Evolutionary conservation across 1,139 yeast species (phyloP).

Genomic region (Yamadazyma diddensiae): DNA sequence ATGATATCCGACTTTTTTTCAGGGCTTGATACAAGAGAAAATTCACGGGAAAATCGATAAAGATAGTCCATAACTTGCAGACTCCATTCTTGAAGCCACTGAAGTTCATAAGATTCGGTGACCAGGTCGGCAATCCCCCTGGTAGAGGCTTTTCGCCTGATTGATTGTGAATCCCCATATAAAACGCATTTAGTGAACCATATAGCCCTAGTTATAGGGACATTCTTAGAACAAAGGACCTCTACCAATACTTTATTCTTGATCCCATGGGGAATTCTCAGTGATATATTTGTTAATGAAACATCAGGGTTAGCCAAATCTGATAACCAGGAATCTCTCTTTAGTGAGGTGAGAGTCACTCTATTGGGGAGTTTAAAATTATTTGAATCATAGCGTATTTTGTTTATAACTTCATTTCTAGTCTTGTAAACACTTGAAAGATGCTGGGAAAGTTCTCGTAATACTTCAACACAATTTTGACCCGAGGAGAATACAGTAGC

Average conservation of each 20-base stretch:
- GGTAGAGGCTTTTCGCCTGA: constrained; percentile 47
- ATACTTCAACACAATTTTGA: constrained; percentile 35
- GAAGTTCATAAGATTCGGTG: constrained; percentile 34
- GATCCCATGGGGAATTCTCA: constrained; percentile 90
- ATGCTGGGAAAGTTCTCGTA: constrained; percentile 44
- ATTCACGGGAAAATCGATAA: constrained; percentile 47
- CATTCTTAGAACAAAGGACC: constrained; percentile 58
- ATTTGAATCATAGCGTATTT: constrained; percentile 49
- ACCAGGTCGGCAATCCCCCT: constrained; percentile 4
- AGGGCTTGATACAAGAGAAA: constrained; percentile 20
- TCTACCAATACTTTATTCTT: constrained; percentile 71
- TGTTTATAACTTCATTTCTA: constrained; percentile 61
- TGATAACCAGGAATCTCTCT: constrained; percentile 78
- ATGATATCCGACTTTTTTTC: constrained; percentile 48
- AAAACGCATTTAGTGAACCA: constrained; percentile 91
- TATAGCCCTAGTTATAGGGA: constrained; percentile 76
- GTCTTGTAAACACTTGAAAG: constrained; percentile 63
- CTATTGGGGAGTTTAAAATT: constrained; percentile 78
- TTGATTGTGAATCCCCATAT: constrained; percentile 71
- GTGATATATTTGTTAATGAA: constrained; percentile 64
- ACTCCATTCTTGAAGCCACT: constrained; percentile 87
- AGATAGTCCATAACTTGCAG: constrained; percentile 66
- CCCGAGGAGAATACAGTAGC: constrained; percentile 41
- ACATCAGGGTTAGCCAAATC: constrained; percentile 69
- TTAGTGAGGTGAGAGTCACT: constrained; percentile 84